phyloP scores from a whole-genome alignment of 169 alveolate genomes.

The Plasmodium ovale region DNA sequence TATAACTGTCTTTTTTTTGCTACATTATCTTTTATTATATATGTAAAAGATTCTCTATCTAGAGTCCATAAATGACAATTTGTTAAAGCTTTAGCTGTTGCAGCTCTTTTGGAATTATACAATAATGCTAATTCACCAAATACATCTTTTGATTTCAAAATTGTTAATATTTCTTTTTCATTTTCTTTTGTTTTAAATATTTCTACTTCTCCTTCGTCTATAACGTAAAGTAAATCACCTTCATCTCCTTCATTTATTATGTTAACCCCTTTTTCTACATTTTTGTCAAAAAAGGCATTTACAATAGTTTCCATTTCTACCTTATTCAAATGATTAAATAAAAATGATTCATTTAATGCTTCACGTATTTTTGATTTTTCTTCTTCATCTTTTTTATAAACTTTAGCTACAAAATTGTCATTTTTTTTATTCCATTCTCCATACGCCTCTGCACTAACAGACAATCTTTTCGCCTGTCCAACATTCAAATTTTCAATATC shows the following conservation, averaged over 20 bases:
- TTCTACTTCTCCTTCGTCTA: slow-evolving; percentile 93
- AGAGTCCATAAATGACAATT: slow-evolving; percentile 93
- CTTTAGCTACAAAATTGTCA: slow-evolving; percentile 87
- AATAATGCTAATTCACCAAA: slow-evolving; percentile 98
- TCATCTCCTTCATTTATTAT: slow-evolving; percentile 97
- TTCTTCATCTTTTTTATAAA: slow-evolving; percentile 87
- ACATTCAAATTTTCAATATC: slow-evolving; percentile 10
- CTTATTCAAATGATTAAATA: slow-evolving; percentile 88
- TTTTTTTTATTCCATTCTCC: slow-evolving; percentile 93
- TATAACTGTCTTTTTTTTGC: slow-evolving; percentile 94
- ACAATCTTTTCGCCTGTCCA: slow-evolving; percentile 24
- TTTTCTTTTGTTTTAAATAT: slow-evolving; percentile 89
- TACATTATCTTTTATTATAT: slow-evolving; percentile 95
- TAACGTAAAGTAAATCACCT: slow-evolving; percentile 94
- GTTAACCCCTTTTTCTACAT: slow-evolving; percentile 81
- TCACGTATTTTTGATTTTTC: slow-evolving; percentile 85
- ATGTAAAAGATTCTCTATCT: slow-evolving; percentile 95
- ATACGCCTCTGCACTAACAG: slow-evolving; percentile 93
- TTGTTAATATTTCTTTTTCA: slow-evolving; percentile 80
- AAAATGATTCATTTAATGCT: slow-evolving; percentile 84
- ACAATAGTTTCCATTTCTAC: slow-evolving; percentile 88
- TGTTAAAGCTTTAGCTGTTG: slow-evolving; percentile 93
- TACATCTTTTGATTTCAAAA: slow-evolving; percentile 92
- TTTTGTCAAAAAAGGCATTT: slow-evolving; percentile 92
- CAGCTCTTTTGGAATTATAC: slow-evolving; percentile 97